These are phyloP conservation scores for Geotrichum cucujoidarum DNA, from an alignment of 1,139 yeast genomes.

Conservation along the genomic window DNA sequence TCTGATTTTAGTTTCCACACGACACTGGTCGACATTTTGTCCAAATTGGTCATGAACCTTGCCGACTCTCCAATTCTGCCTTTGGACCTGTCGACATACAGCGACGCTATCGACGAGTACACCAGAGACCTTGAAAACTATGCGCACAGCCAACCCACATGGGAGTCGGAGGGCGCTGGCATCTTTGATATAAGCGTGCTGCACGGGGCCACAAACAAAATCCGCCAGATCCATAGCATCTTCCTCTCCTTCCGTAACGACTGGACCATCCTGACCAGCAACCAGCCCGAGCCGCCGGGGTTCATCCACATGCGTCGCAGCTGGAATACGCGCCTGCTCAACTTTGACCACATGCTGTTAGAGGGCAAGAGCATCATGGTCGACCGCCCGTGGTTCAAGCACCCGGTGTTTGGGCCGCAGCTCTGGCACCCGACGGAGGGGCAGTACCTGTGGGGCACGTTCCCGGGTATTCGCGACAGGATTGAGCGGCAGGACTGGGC, in stretches of 20 bases:
- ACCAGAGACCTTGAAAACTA: slow-evolving; percentile 48
- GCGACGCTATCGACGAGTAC: slow-evolving; percentile 44
- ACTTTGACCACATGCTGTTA: slow-evolving; percentile 53
- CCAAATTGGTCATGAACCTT: slow-evolving; percentile 50
- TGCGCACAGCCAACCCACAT: slow-evolving; percentile 30
- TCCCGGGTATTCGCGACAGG: slow-evolving; percentile 72
- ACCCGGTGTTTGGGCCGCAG: slow-evolving; percentile 68
- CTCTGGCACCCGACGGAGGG: slow-evolving; percentile 48
- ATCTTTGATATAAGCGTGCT: slow-evolving; percentile 24
- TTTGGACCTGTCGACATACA: slow-evolving; percentile 51
- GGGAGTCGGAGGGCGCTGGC: slow-evolving; percentile 11
- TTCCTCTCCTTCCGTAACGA: slow-evolving; percentile 47
- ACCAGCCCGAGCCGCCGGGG: slow-evolving; percentile 56
- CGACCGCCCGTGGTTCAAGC: slow-evolving; percentile 62
- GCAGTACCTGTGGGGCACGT: slow-evolving; percentile 56
- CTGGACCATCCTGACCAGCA: slow-evolving; percentile 47
- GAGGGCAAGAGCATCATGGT: slow-evolving; percentile 44
- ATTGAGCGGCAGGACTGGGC: slow-evolving; percentile 47
- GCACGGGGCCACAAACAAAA: slow-evolving; percentile 27
- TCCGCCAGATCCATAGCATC: slow-evolving; percentile 27
- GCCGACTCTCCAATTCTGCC: slow-evolving; percentile 78
- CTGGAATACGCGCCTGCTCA: slow-evolving; percentile 66
- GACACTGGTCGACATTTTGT: slow-evolving; percentile 53
- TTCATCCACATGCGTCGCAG: slow-evolving; percentile 68
- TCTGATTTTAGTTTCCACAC: slow-evolving; percentile 51